Evolutionary conservation across 2,329 filamentous ascomycete genomes (phyloP), one percentile per base, ranked within the genome.

Genomic region (Phialemonium atrogriseum): DNA sequence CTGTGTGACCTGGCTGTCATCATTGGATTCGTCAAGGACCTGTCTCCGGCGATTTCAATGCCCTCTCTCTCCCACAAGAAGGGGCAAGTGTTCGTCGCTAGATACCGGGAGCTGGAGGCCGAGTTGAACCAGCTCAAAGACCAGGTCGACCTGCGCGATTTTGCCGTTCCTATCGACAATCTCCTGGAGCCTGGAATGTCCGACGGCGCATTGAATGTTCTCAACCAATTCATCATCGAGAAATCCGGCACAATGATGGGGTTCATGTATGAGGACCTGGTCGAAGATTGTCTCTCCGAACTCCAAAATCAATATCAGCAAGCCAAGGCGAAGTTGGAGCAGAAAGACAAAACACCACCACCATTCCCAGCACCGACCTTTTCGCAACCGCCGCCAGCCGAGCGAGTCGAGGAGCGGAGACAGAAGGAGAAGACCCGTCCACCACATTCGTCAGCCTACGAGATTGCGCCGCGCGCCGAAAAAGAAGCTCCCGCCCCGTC

Each of bases 351-450:
- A 20, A 32, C 20, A 24, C 10, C 21, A 14, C 8, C 16, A 29
- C 31, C 13, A 15, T 32, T 16, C 10, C 19, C 25, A 17, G 30
- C 37, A 5, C 30, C 39, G 22, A 33, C 22, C 5, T 8, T 14
- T 26, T 15, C 24, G 12, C 12, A 13, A 15, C 9, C 24, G 24
- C 24, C 10, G n/a, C 24, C 24, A 5, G 23, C n/a, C 5, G 17
- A 49, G 1, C 40, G 35, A 8, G 36, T 60, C 2, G 46, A 62
- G 33, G 44, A 57, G 25, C 54, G 55, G 15, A 53, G 43, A 14
- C 35, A 57, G 24, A 69, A 67, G 36, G 51, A 60, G 25, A 70
- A 66, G 48, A 66, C 62, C 1, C 58, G 64, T 0, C 59, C 54
- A 4, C 34, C 45, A 0, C 43, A 59, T 16, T 52, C 55, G 1